Evolutionary conservation across 2,329 filamentous ascomycete genomes (phyloP).

Genomic region (Apiospora aurea): DNA sequence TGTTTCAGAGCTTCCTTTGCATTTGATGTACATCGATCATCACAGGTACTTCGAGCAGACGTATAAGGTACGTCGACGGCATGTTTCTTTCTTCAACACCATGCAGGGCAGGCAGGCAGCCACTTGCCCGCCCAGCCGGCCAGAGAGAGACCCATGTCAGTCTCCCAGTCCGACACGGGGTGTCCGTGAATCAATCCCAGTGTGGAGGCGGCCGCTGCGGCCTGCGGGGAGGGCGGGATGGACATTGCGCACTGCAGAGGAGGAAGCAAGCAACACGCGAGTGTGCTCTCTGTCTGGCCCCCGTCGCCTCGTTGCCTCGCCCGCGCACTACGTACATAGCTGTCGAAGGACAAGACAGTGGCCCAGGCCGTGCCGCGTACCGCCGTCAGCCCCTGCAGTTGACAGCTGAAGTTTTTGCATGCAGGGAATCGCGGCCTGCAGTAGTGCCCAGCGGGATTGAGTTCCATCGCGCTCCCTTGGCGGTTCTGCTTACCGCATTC

Average conservation of each 20-base stretch:
- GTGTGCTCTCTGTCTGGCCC: background rate
- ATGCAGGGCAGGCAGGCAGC: background rate
- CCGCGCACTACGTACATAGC: background rate
- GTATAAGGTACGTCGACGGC: background rate
- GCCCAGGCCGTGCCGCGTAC: conserved; percentile 5
- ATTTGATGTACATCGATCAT: conserved; percentile 2
- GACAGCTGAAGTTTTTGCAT: conserved; percentile 10
- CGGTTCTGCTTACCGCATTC: background rate
- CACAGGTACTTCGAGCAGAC: background rate
- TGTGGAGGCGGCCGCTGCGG: background rate
- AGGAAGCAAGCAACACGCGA: background rate
- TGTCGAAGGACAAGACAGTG: background rate
- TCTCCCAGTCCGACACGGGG: too few species aligned
- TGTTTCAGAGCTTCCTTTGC: conserved; percentile 8
- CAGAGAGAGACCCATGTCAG: background rate
- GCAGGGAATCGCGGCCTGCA: background rate
- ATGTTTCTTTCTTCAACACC: background rate
- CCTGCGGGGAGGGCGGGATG: background rate
- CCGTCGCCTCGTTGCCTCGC: background rate
- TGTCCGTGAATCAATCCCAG: background rate
- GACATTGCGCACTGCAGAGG: background rate
- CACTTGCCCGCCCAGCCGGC: background rate
- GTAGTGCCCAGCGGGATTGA: conserved; percentile 3
- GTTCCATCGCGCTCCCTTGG: background rate
- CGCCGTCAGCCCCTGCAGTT: conserved; percentile 17